Evolutionary conservation across 179 eudicot species (phyloP).

Genomic region (Beta corolliflora): DNA sequence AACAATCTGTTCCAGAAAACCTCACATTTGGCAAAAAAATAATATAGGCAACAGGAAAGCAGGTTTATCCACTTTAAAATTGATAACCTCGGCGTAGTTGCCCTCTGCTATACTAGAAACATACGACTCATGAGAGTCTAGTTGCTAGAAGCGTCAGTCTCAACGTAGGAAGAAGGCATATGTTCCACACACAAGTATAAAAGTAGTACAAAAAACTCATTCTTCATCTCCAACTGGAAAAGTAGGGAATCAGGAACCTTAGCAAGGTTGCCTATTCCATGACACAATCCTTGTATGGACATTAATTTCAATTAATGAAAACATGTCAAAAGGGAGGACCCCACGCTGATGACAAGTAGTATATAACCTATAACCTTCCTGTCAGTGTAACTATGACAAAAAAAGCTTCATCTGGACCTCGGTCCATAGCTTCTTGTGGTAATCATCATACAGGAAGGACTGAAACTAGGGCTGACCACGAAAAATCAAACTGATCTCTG

Average conservation of each 20-base stretch:
- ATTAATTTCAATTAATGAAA: not conserved
- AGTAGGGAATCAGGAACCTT: conserved; percentile 23
- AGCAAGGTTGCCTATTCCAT: conserved; percentile 22
- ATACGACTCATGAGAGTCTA: too few species aligned
- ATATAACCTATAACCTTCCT: conserved; percentile 11
- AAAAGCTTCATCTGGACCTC: conserved; percentile 40
- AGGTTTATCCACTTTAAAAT: conserved; percentile 8
- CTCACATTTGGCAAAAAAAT: not conserved
- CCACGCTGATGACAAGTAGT: not conserved
- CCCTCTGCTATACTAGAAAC: not conserved
- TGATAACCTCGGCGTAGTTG: conserved; percentile 29
- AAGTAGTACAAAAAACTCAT: not conserved
- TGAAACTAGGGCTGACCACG: not conserved
- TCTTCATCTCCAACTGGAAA: conserved; percentile 7
- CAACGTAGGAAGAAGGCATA: too few species aligned
- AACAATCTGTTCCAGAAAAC: not conserved
- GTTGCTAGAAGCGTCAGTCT: too few species aligned
- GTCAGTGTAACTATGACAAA: conserved; percentile 49
- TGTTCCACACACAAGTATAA: not conserved
- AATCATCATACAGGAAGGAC: conserved; percentile 27
- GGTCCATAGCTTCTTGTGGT: conserved; percentile 31
- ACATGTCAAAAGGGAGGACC: not conserved
- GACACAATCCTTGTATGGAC: not conserved
- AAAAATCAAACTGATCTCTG: not conserved
- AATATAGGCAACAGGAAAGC: conserved; percentile 31